These are phyloP conservation scores for Stipa capillata DNA, from an alignment of 176 grass and related monocot species.

Conservation along the genomic window DNA sequence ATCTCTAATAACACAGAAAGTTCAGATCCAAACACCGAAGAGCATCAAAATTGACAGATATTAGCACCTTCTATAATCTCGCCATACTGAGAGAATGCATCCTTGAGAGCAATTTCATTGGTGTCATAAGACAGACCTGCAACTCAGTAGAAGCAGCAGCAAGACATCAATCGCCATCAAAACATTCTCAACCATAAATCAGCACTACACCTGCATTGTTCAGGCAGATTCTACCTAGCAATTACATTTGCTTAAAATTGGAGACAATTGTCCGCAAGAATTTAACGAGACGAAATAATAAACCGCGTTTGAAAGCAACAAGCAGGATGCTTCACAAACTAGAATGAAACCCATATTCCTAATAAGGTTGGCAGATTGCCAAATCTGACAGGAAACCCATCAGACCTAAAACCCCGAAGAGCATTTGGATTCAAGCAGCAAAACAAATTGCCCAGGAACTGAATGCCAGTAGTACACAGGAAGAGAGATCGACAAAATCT, in stretches of 20 bases:
- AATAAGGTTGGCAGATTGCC: not conserved
- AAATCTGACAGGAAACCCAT: not conserved
- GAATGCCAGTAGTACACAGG: not conserved
- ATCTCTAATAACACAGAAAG: not conserved
- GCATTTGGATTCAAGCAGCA: not conserved
- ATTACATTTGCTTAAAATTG: not conserved
- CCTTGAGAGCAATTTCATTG: slow-evolving; percentile 44
- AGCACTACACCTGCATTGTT: not conserved
- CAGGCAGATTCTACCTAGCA: not conserved
- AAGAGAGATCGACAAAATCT: not conserved
- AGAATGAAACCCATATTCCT: not conserved
- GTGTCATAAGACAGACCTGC: slow-evolving; percentile 56
- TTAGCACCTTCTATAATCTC: slow-evolving; percentile 25
- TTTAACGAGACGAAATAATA: not conserved
- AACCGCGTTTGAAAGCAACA: not conserved
- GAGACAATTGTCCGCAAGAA: not conserved
- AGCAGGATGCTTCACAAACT: not conserved
- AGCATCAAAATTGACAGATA: not conserved
- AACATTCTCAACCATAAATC: not conserved
- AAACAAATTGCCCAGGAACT: not conserved
- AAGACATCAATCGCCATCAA: not conserved
- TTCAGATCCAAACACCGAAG: not conserved
- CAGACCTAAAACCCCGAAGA: not conserved
- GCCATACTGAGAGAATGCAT: slow-evolving; percentile 43
- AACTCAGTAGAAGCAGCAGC: not conserved